A percentile compares a stretch with the other conserved stretches of the same genome.
Conservation (phyloP, 2,329 filamentous ascomycete genomes). For the Pseudocercospora macadamiae region DNA sequence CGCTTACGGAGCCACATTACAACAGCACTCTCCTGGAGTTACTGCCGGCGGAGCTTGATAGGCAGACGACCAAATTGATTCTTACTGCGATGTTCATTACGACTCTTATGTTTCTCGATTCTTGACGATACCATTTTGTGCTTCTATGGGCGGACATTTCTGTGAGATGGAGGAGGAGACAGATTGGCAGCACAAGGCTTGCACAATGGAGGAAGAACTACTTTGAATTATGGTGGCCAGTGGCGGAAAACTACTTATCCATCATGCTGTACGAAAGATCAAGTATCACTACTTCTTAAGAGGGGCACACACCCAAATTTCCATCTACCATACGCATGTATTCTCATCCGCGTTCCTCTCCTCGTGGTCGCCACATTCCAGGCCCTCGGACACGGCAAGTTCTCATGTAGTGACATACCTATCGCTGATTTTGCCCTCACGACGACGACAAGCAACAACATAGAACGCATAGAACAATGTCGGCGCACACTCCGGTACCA, state of each 20-base stretch:
- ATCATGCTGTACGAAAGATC: no score
- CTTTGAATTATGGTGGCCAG: no score
- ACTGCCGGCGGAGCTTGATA: constrained; percentile 11
- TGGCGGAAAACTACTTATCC: no score
- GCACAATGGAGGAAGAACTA: neutral
- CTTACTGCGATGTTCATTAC: neutral
- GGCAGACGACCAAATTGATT: neutral
- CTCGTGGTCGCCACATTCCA: constrained; percentile 7
- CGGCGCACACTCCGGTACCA: no score
- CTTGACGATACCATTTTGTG: constrained; percentile 6
- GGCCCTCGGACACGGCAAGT: neutral
- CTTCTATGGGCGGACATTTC: neutral
- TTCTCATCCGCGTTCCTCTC: neutral
- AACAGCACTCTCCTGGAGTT: constrained; percentile 6
- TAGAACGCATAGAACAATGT: no score
- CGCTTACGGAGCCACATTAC: constrained; percentile 16
- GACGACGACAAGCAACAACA: neutral
- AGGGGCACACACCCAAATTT: neutral
- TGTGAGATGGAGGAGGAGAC: neutral
- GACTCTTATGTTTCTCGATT: constrained; percentile 2
- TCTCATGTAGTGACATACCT: neutral
- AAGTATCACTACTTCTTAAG: neutral
- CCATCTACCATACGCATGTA: neutral
- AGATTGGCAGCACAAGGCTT: neutral
- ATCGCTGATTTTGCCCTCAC: constrained; percentile 7